Conservation (phyloP, 129 eudicot species). For the Arctium minus region DNA sequence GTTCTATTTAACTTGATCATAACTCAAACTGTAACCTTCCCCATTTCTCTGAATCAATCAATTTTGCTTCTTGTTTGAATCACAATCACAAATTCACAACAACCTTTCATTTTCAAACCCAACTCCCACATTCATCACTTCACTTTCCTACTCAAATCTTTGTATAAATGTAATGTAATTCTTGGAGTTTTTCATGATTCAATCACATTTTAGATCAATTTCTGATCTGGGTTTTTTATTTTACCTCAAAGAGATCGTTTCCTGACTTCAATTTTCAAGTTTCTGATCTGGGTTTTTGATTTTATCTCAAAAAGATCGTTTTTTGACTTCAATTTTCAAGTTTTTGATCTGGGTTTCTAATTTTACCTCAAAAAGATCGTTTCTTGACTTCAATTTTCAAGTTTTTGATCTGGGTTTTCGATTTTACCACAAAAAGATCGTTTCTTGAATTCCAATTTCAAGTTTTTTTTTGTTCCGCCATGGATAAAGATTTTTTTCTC, state of each 20-base stretch:
- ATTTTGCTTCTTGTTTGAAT: constrained; percentile 30
- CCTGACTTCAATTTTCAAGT: background rate
- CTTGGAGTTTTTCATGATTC: background rate
- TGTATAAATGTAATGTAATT: constrained; percentile 15
- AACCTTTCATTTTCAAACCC: constrained; percentile 37
- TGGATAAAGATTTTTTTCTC: constrained; percentile 58
- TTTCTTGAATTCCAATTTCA: background rate
- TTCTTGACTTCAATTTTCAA: background rate
- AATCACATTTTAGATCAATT: background rate
- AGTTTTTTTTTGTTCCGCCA: constrained; percentile 9
- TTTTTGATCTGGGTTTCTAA: constrained; percentile 15
- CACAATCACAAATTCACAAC: constrained; percentile 24
- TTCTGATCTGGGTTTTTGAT: constrained; percentile 16
- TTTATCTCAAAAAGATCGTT: constrained; percentile 6
- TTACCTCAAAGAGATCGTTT: constrained; percentile 1
- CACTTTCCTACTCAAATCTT: constrained; percentile 1
- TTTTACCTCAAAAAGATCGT: constrained; percentile 1
- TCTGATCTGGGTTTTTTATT: constrained; percentile 22
- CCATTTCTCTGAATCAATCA: constrained; percentile 30
- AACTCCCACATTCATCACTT: constrained; percentile 26
- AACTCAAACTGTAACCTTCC: constrained; percentile 37
- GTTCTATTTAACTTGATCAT: constrained; percentile 53
- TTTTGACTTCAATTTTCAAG: background rate
- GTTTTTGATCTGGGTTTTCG: constrained; percentile 18
- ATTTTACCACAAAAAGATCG: constrained; percentile 6